Conservation (phyloP, 2,329 filamentous ascomycete genomes). For the Amauroascus niger region DNA sequence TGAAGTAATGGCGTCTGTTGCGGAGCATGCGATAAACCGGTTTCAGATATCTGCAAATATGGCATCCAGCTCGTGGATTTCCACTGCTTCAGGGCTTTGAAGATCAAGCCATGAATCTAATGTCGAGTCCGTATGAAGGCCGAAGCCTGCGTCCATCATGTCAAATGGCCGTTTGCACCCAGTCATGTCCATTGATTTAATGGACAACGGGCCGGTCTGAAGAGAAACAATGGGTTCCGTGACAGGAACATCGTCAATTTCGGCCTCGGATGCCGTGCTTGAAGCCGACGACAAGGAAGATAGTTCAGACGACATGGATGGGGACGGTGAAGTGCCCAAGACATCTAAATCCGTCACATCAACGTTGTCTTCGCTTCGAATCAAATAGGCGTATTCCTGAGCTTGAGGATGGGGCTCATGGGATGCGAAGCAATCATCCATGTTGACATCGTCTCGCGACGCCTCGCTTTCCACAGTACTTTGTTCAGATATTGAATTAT, state of each 20-base stretch:
- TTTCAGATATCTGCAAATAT: slow-evolving; percentile 63
- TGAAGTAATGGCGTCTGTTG: neutral
- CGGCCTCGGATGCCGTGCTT: slow-evolving; percentile 30
- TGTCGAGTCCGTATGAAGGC: slow-evolving; percentile 34
- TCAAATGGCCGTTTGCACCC: slow-evolving; percentile 21
- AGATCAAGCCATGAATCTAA: slow-evolving; percentile 50
- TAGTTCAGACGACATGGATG: slow-evolving; percentile 34
- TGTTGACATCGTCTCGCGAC: slow-evolving; percentile 18
- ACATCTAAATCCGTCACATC: slow-evolving; percentile 17
- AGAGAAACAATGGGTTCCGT: neutral
- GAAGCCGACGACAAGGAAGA: slow-evolving; percentile 36
- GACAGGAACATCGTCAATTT: slow-evolving; percentile 12
- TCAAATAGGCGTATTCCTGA: slow-evolving; percentile 14
- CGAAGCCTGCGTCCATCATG: slow-evolving; percentile 32
- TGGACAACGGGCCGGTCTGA: slow-evolving; percentile 14
- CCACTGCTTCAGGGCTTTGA: slow-evolving; percentile 74
- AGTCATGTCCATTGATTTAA: neutral
- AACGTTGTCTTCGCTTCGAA: slow-evolving; percentile 18
- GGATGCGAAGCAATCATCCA: slow-evolving; percentile 20
- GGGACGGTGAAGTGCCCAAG: slow-evolving; percentile 36
- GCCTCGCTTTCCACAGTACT: neutral
- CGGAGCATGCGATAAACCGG: slow-evolving; percentile 12
- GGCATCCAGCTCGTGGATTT: slow-evolving; percentile 85
- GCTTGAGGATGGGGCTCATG: slow-evolving; percentile 18
- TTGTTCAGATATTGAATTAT: neutral